A percentile compares a stretch with the other conserved stretches of the same genome.
Evolutionary conservation across 768 basidiomycete genomes (phyloP).

Genomic region (Astraeus odoratus): DNA sequence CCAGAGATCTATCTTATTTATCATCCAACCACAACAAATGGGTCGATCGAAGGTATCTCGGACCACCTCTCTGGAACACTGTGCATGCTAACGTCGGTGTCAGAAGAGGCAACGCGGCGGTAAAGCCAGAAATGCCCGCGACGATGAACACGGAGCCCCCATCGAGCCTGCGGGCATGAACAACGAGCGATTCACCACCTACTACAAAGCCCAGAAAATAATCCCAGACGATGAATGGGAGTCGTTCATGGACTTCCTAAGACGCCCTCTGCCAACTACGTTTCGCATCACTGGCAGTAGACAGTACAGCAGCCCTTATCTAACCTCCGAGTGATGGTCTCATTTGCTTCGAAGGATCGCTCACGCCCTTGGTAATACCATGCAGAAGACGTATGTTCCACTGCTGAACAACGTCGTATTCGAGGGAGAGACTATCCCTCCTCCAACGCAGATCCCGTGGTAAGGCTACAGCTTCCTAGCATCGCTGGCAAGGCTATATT

Average conservation of each 20-base stretch:
- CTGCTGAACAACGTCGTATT: slow-evolving; percentile 63
- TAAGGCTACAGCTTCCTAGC: slow-evolving; percentile 23
- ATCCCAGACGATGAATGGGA: slow-evolving; percentile 79
- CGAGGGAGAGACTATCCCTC: slow-evolving; percentile 67
- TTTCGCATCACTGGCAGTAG: slow-evolving; percentile 89
- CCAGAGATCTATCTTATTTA: too few relatives aligned
- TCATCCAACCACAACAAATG: too few relatives aligned
- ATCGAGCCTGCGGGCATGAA: slow-evolving; percentile 60
- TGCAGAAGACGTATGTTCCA: slow-evolving; percentile 75
- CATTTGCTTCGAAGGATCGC: slow-evolving; percentile 42
- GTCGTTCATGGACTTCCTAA: slow-evolving; percentile 54
- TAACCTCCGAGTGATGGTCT: not conserved
- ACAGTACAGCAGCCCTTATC: slow-evolving; percentile 43
- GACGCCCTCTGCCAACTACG: slow-evolving; percentile 80
- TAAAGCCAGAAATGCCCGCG: slow-evolving; percentile 9
- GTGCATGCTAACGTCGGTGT: slow-evolving; percentile 3
- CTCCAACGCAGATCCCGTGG: slow-evolving; percentile 86
- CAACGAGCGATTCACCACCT: slow-evolving; percentile 59
- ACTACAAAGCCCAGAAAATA: slow-evolving; percentile 73
- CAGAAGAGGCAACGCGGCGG: slow-evolving; percentile 14
- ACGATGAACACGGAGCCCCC: slow-evolving; percentile 40
- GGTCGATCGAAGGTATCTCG: slow-evolving; percentile 5
- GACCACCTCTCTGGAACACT: not conserved
- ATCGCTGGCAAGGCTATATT: not conserved
- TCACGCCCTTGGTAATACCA: slow-evolving; percentile 70